Percentiles rank a stretch among this genome's conserved stretches.
Evolutionary conservation across 2,329 filamentous ascomycete species (phyloP).

Genomic region (Dryadomyces sulphureus): DNA sequence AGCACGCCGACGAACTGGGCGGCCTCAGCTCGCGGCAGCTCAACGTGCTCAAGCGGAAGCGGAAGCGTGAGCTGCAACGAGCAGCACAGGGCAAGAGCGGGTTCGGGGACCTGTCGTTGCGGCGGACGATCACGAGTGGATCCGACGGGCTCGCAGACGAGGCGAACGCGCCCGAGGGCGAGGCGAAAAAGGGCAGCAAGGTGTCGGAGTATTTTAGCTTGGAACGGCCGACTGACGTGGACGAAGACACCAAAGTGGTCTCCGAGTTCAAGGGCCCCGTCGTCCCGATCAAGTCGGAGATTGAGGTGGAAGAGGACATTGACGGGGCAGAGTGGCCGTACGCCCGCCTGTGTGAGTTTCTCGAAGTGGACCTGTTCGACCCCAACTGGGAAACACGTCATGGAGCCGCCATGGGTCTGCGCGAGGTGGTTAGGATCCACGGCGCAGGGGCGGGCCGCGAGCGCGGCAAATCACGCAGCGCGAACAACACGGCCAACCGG

Average conservation of each 20-base stretch:
- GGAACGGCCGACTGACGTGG: slow-evolving; percentile 60
- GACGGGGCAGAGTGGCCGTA: slow-evolving; percentile 86
- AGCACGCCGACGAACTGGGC: slow-evolving; percentile 36
- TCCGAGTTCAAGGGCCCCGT: slow-evolving; percentile 86
- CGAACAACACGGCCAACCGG: slow-evolving; percentile 70
- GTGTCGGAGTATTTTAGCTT: slow-evolving; percentile 80
- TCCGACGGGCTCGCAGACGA: slow-evolving; percentile 50
- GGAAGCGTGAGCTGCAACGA: slow-evolving; percentile 78
- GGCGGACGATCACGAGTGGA: slow-evolving; percentile 44
- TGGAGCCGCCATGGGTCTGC: slow-evolving; percentile 85
- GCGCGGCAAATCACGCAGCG: slow-evolving; percentile 49
- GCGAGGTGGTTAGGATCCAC: slow-evolving; percentile 85
- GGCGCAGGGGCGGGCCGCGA: slow-evolving; percentile 73
- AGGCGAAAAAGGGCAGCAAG: slow-evolving; percentile 47
- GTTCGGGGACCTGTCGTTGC: slow-evolving; percentile 70
- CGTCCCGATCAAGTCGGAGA: slow-evolving; percentile 69
- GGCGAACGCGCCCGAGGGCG: slow-evolving; percentile 33
- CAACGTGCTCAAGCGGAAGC: slow-evolving; percentile 86
- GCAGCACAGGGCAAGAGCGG: slow-evolving; percentile 75
- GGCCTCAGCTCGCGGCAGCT: slow-evolving; percentile 80
- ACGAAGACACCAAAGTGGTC: slow-evolving; percentile 85
- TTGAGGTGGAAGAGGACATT: slow-evolving; percentile 63
- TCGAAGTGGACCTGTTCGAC: slow-evolving; percentile 89
- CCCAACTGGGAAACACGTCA: slow-evolving; percentile 90
- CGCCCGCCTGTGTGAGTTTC: slow-evolving; percentile 82